Evolutionary conservation across 2,329 filamentous ascomycete genomes (phyloP), one percentile per base, ranked within the genome.

Genomic region (Rhexocercosporidium sp.): DNA sequence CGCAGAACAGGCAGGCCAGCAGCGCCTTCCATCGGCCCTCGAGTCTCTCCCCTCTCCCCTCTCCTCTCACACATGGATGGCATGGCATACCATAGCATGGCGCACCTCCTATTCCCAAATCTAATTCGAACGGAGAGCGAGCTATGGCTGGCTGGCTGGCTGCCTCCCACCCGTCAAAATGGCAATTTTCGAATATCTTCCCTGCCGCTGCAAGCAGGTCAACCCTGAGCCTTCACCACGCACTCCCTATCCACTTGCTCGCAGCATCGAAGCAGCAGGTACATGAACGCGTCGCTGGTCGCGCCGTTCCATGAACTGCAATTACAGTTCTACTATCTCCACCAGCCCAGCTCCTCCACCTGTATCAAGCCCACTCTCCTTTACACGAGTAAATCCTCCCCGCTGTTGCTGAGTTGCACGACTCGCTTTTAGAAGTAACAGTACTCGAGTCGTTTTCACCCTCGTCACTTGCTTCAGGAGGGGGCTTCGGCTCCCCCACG

Each of bases 11-110:
- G 53, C 31, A 56, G 53, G 53, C 31, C 29, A 56, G 53, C 7
- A 56, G n/a, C 53, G 53, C 31, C 31, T 56, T 56, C 53, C 31
- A 39, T 56, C 53, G 53, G 53, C 53, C 53, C 31, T 37, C 31
- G 18, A 12, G 31, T 20, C 31, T 14, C n/a, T 18, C 7, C 8
- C 7, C 31, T 56, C 53, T 22, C n/a, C n/a, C 29, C 9, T 37
- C 25, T 27, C 27, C 37, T 20, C 44, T 11, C 34, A 37, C 34
- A 37, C 34, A 37, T 11, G 12, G 8, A 37, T 3, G 34, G 34
- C 34, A 37, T 37, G 34, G 34, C 34, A 37, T 37, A 37, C 34
- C 34, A 31, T 31, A 31, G 4, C 29, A 37, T 37, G 8, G 8
- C 34, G 12, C 34, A 37, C 34, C 34, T 37, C 34, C 34, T 37